Evolutionary conservation across 2,329 filamentous ascomycete species (phyloP).

Genomic region (Dactylonectria macrodidyma): DNA sequence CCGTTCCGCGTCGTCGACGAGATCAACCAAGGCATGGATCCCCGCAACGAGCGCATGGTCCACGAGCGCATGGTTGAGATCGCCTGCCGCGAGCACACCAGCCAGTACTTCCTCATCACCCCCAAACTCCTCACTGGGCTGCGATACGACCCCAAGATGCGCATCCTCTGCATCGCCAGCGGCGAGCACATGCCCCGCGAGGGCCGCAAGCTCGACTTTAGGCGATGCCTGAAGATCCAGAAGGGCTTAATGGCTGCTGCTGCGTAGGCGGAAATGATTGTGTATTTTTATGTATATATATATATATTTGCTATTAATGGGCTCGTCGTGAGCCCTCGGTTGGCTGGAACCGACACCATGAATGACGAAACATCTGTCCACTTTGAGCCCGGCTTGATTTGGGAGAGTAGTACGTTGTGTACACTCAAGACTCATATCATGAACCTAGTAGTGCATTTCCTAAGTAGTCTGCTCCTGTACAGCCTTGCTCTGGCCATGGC

Average conservation of each 20-base stretch:
- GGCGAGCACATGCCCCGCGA: constrained; percentile 80
- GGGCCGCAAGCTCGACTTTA: constrained; percentile 66
- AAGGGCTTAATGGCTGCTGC: constrained; percentile 55
- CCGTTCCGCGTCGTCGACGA: constrained; percentile 99
- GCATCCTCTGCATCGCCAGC: constrained; percentile 92
- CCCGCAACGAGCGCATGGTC: constrained; percentile 97
- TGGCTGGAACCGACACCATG: neutral
- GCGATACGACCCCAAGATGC: constrained; percentile 92
- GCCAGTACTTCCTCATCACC: constrained; percentile 96
- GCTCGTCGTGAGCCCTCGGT: no score
- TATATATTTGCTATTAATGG: neutral
- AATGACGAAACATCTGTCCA: neutral
- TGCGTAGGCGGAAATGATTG: constrained; percentile 23
- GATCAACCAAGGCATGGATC: constrained; percentile 99
- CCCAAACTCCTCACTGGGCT: constrained; percentile 92
- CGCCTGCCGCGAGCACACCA: constrained; percentile 86
- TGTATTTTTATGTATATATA: neutral
- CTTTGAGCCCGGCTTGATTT: neutral
- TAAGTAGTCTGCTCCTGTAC: no score
- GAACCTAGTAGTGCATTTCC: neutral
- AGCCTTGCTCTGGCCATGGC: no score
- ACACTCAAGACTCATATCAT: neutral
- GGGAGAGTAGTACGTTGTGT: neutral
- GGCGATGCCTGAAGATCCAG: constrained; percentile 61
- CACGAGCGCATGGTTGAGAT: constrained; percentile 99